phyloP scores from a whole-genome alignment of 169 alveolate species.

The Eimeria tenella region DNA sequence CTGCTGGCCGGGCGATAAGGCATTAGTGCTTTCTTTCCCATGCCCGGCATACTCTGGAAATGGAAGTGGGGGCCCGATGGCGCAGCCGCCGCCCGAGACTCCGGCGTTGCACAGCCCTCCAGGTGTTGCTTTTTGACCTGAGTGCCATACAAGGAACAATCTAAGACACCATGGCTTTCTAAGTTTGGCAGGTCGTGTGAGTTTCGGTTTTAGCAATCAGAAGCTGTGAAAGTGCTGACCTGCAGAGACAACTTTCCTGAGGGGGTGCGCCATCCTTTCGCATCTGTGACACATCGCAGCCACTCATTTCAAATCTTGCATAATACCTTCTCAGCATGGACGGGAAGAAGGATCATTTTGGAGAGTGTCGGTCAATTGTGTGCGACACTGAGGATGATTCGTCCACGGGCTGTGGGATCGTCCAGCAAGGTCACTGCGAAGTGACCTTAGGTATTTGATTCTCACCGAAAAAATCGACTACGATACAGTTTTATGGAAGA shows the following conservation, averaged over 20 bases:
- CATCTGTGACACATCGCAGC: background rate
- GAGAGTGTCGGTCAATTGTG: too few species aligned
- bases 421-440: background rate
- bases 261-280: background rate
- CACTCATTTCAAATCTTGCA: too few species aligned
- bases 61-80: conserved; percentile 51
- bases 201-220: background rate
- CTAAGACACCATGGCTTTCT: background rate
- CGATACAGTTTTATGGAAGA: background rate
- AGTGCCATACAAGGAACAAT: background rate
- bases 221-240: background rate
- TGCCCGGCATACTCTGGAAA: conserved; percentile 1
- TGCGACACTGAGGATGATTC: background rate
- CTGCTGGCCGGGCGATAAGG: background rate
- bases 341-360: too few species aligned
- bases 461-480: conserved; percentile 20
- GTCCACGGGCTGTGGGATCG: conserved; percentile 36
- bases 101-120: conserved; percentile 35
- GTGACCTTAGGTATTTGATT: background rate
- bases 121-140: background rate
- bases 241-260: background rate
- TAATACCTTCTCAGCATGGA: too few species aligned
- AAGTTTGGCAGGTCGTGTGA: background rate
- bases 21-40: background rate
- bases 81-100: background rate